Conservation (phyloP, 2,329 filamentous ascomycete species). For the Diaporthe citriasiana region DNA sequence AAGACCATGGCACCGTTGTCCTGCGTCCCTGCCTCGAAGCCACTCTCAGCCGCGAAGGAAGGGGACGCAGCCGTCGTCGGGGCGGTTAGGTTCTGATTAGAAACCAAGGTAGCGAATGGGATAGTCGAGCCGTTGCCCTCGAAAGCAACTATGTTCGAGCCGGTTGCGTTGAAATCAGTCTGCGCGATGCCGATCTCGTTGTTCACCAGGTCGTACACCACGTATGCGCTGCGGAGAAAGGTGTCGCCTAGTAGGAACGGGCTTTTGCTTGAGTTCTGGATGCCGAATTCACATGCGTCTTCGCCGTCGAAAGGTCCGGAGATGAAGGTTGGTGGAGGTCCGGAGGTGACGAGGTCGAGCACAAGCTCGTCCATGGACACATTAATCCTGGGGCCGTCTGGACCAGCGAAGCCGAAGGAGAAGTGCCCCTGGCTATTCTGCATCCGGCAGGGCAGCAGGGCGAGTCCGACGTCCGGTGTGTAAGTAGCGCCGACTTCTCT, state of each 20-base stretch:
- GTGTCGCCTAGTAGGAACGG: conserved; percentile 69
- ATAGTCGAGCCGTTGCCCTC: conserved; percentile 63
- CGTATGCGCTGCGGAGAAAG: conserved; percentile 72
- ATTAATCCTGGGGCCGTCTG: conserved; percentile 63
- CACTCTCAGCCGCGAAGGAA: conserved; percentile 53
- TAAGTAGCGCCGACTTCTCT: conserved; percentile 68
- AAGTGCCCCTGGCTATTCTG: conserved; percentile 62
- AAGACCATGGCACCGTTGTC: conserved; percentile 43
- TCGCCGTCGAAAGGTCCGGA: conserved; percentile 60
- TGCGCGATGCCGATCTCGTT: conserved; percentile 68
- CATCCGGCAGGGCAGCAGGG: conserved; percentile 66
- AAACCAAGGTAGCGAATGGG: conserved; percentile 62
- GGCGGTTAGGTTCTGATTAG: conserved; percentile 55
- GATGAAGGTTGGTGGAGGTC: conserved; percentile 52
- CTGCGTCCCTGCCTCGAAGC: conserved; percentile 50
- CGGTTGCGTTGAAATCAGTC: conserved; percentile 68
- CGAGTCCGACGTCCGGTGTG: conserved; percentile 52
- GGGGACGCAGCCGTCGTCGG: conserved; percentile 49
- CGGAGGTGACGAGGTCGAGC: conserved; percentile 58
- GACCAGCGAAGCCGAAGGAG: conserved; percentile 66
- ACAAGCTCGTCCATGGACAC: conserved; percentile 70
- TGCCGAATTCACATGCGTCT: conserved; percentile 68
- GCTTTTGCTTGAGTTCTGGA: conserved; percentile 62
- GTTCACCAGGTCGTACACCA: conserved; percentile 72
- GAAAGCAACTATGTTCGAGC: conserved; percentile 65